These are phyloP conservation scores for Paspalum notatum DNA, from an alignment of 176 grass and related monocot species.

Conservation along the genomic window DNA sequence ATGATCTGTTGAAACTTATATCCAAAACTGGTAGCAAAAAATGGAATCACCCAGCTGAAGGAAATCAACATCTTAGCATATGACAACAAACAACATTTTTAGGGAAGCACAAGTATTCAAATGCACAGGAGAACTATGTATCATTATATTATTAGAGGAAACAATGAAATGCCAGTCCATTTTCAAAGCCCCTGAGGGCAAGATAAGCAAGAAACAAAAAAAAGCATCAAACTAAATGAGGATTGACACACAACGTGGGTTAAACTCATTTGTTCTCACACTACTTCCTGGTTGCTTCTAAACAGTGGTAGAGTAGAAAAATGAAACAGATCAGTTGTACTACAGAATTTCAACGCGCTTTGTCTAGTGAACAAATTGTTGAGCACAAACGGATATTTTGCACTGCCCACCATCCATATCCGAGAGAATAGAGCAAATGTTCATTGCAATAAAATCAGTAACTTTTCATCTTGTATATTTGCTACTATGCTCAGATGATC, in stretches of 20 bases:
- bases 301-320: background rate
- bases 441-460: background rate
- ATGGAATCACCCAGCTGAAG: background rate
- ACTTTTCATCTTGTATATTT: background rate
- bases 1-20: slow-evolving; percentile 18
- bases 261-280: background rate
- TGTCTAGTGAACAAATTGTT: slow-evolving; percentile 7
- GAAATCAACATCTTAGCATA: slow-evolving; percentile 7
- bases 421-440: background rate
- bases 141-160: no score
- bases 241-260: background rate
- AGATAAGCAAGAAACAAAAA: no score
- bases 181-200: no score
- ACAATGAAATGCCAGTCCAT: no score
- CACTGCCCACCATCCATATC: background rate
- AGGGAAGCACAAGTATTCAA: slow-evolving; percentile 17
- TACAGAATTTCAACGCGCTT: background rate
- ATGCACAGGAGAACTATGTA: no score
- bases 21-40: slow-evolving; percentile 4
- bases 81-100: background rate
- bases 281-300: background rate
- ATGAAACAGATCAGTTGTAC: slow-evolving; percentile 9
- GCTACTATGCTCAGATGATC: background rate
- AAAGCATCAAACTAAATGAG: no score
- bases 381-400: background rate